These are phyloP conservation scores for Penicillium macrosclerotiorum DNA, from an alignment of 495 filamentous ascomycete genomes.

Conservation along the genomic window DNA sequence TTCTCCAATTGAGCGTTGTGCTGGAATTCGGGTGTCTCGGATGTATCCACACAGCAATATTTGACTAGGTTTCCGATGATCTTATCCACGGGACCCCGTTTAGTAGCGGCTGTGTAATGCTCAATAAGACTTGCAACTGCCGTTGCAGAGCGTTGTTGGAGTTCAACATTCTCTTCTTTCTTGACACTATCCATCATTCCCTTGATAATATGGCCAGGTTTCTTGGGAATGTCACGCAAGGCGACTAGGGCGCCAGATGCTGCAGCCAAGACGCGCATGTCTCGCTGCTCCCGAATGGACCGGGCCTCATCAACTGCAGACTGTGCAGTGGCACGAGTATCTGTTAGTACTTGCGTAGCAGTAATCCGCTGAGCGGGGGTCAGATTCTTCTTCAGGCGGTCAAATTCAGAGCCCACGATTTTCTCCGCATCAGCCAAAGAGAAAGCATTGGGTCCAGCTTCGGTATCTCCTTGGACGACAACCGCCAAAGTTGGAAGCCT, in stretches of 20 bases:
- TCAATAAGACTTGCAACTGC: slow-evolving; percentile 83
- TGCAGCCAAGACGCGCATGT: slow-evolving; percentile 82
- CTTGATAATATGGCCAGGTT: slow-evolving; percentile 85
- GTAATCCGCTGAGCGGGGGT: slow-evolving; percentile 81
- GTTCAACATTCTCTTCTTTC: slow-evolving; percentile 83
- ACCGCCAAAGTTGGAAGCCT: slow-evolving; percentile 79
- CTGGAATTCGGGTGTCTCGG: slow-evolving; percentile 93
- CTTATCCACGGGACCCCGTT: slow-evolving; percentile 83
- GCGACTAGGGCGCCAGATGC: slow-evolving; percentile 85
- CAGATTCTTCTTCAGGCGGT: slow-evolving; percentile 78
- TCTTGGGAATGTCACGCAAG: slow-evolving; percentile 84
- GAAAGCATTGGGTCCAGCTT: slow-evolving; percentile 88
- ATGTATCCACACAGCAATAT: slow-evolving; percentile 94
- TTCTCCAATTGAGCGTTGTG: slow-evolving; percentile 70
- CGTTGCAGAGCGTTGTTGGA: slow-evolving; percentile 83
- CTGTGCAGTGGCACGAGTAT: slow-evolving; percentile 66
- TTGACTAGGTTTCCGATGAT: slow-evolving; percentile 91
- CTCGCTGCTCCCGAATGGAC: slow-evolving; percentile 72
- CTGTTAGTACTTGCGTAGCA: slow-evolving; percentile 67
- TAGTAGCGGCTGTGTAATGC: slow-evolving; percentile 72
- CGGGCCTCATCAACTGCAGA: slow-evolving; percentile 75
- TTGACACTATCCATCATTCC: slow-evolving; percentile 98
- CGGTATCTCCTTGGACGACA: slow-evolving; percentile 86
- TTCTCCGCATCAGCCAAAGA: slow-evolving; percentile 83
- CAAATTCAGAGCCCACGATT: slow-evolving; percentile 77